Evolutionary conservation across 257 asterid genomes (phyloP).

Genomic region (Capsicum rhomboideum): DNA sequence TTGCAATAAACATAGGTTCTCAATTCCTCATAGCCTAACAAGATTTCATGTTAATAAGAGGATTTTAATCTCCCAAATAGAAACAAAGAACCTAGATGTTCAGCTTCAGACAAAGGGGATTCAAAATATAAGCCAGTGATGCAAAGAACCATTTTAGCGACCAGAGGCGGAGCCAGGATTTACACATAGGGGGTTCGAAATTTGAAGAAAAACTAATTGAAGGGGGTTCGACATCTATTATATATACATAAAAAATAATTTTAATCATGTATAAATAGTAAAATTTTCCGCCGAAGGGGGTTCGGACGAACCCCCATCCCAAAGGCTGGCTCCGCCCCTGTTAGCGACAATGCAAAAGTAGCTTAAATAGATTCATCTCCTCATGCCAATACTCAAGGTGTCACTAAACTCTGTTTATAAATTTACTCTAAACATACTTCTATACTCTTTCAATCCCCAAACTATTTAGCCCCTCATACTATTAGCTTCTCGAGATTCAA

Average conservation of each 20-base stretch:
- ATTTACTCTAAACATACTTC: background rate
- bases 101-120: background rate
- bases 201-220: too few species aligned
- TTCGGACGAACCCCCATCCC: too few species aligned
- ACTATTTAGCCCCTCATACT: background rate
- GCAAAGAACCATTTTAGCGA: background rate
- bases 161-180: too few species aligned
- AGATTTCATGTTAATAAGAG: background rate
- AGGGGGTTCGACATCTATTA: too few species aligned
- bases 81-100: background rate
- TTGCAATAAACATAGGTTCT: background rate
- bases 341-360: background rate
- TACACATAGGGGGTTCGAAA: too few species aligned
- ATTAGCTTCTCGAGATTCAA: background rate
- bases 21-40: background rate
- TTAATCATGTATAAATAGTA: too few species aligned
- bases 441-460: background rate
- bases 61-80: background rate
- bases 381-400: background rate
- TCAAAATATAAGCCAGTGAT: background rate
- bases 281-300: too few species aligned
- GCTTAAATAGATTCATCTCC: background rate
- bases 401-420: background rate
- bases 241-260: too few species aligned
- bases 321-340: too few species aligned